Evolutionary conservation across 208 protist species (phyloP).

Genomic region (Trypanosoma melophagium): DNA sequence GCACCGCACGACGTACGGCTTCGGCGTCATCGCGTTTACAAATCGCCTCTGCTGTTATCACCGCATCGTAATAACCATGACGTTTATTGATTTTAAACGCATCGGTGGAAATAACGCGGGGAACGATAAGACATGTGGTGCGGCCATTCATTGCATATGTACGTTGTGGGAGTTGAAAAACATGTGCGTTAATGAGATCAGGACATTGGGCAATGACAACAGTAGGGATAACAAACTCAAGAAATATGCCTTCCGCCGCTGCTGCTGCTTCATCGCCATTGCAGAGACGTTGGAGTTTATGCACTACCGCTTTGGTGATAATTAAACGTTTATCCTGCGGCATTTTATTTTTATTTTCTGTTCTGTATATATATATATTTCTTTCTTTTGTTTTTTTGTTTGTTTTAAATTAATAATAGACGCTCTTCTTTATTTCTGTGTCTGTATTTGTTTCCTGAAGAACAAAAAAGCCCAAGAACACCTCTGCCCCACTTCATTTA

Average conservation of each 20-base stretch:
- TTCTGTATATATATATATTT: not conserved
- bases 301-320: conserved; percentile 81
- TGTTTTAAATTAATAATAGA: not conserved
- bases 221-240: conserved; percentile 67
- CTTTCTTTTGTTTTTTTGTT: not conserved
- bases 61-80: conserved; percentile 83
- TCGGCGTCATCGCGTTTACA: conserved; percentile 71
- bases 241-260: conserved; percentile 63
- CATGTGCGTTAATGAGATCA: conserved; percentile 39
- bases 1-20: conserved; percentile 47
- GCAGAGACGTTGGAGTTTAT: conserved; percentile 74
- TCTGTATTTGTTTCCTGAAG: no score
- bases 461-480: no score
- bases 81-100: conserved; percentile 86
- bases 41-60: conserved; percentile 83
- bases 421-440: not conserved
- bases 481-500: no score
- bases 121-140: conserved; percentile 80
- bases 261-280: conserved; percentile 26
- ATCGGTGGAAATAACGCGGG: conserved; percentile 64
- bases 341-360: conserved; percentile 38
- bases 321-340: conserved; percentile 88
- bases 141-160: conserved; percentile 61
- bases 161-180: conserved; percentile 63
- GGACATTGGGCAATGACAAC: conserved; percentile 68